phyloP scores from a whole-genome alignment of 345 rosid species.

The Rhodamnia argentea region DNA sequence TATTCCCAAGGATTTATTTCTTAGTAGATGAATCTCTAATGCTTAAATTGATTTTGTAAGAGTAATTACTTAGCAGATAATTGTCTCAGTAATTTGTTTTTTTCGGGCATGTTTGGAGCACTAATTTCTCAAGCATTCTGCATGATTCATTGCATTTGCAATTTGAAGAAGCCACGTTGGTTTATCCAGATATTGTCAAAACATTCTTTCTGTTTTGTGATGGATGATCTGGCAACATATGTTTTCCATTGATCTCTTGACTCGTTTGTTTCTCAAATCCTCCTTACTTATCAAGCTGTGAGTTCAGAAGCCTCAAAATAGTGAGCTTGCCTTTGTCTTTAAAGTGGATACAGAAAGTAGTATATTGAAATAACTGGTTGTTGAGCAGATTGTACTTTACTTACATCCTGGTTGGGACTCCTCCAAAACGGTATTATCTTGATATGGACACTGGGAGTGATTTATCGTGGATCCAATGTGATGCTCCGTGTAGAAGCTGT shows the following conservation, averaged over 20 bases:
- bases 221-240: background rate
- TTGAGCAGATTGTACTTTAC: slow-evolving; percentile 65
- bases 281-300: background rate
- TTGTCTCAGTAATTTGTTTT: background rate
- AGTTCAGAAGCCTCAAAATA: background rate
- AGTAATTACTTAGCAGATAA: background rate
- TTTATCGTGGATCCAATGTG: slow-evolving; percentile 95
- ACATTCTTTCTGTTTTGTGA: background rate
- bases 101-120: background rate
- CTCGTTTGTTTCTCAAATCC: background rate
- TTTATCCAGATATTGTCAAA: background rate
- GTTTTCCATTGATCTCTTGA: background rate
- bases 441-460: slow-evolving; percentile 96
- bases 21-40: background rate
- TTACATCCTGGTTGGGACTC: slow-evolving; percentile 55
- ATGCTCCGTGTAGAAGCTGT: slow-evolving; percentile 88
- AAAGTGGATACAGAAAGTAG: background rate
- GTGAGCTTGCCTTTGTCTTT: background rate
- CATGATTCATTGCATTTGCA: background rate
- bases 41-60: background rate
- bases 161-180: background rate
- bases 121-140: background rate
- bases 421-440: slow-evolving; percentile 53
- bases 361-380: background rate
- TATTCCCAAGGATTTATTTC: background rate